A percentile compares a stretch with the other conserved stretches of the same genome.
Conservation (phyloP, 1,284 basidiomycete genomes). For the Cryptococcus sp. region DNA sequence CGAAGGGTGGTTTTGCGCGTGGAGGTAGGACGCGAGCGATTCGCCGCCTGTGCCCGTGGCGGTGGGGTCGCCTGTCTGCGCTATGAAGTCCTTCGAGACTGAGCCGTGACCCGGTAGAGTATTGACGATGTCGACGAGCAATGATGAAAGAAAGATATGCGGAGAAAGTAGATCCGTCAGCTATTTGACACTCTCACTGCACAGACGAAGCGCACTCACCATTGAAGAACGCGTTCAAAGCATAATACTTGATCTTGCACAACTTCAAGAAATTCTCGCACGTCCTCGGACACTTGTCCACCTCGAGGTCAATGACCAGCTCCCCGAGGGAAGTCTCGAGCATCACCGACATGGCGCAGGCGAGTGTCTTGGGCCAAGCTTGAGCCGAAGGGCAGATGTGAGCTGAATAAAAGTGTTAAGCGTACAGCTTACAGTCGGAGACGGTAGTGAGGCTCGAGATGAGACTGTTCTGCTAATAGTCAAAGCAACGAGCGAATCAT, state of each 20-base stretch:
- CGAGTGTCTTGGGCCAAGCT: neutral
- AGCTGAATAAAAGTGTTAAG: no score
- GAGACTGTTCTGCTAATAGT: no score
- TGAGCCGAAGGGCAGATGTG: no score
- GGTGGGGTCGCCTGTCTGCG: constrained; percentile 92
- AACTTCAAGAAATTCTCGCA: constrained; percentile 96
- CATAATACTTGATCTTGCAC: constrained; percentile 96
- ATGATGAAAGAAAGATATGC: constrained; percentile 1
- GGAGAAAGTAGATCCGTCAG: no score
- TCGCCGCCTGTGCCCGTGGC: constrained; percentile 91
- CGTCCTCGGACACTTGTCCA: constrained; percentile 83
- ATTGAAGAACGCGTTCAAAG: constrained; percentile 94
- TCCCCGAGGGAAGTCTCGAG: constrained; percentile 96
- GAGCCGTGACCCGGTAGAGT: constrained; percentile 2
- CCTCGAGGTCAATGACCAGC: constrained; percentile 92
- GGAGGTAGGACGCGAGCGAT: constrained; percentile 71
- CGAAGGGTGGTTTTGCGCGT: constrained; percentile 58
- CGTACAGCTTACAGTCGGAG: no score
- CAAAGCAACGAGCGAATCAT: no score
- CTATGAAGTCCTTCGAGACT: constrained; percentile 96
- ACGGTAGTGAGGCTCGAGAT: no score
- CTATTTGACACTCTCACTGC: no score
- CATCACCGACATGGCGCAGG: constrained; percentile 78
- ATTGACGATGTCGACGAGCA: no score
- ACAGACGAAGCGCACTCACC: constrained; percentile 59